Conservation (phyloP, 148 eudicot species). For the Fallopia convolvulus region DNA sequence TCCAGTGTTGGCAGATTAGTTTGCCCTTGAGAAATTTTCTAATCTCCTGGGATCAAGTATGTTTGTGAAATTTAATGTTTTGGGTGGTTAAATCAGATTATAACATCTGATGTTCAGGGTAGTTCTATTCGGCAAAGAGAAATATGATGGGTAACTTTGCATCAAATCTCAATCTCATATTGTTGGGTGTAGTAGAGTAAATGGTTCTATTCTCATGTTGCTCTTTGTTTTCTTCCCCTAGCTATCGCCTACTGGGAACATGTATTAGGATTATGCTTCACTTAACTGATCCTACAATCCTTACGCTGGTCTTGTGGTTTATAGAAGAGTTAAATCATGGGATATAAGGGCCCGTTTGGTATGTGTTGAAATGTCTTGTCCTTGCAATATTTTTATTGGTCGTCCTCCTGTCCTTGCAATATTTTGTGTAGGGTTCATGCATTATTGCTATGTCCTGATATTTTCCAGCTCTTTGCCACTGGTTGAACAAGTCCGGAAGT, state of each 20-base stretch:
- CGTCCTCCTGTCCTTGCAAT: no score
- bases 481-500: not conserved
- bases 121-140: not conserved
- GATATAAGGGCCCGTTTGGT: no score
- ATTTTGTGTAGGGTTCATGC: no score
- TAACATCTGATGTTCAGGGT: not conserved
- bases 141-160: not conserved
- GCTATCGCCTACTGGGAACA: not conserved
- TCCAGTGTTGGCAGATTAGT: not conserved
- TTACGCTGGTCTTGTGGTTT: not conserved
- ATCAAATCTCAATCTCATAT: not conserved
- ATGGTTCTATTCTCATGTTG: not conserved
- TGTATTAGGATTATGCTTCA: not conserved
- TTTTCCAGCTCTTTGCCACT: not conserved
- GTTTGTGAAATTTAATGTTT: not conserved
- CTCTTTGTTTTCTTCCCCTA: not conserved
- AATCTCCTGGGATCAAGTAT: not conserved
- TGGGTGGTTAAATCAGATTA: not conserved
- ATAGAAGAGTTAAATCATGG: no score
- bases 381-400: no score
- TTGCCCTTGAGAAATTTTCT: not conserved
- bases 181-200: not conserved
- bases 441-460: no score
- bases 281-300: not conserved
- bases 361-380: no score